phyloP scores from a whole-genome alignment of 306 rosid species.

The Rosa chinensis region DNA sequence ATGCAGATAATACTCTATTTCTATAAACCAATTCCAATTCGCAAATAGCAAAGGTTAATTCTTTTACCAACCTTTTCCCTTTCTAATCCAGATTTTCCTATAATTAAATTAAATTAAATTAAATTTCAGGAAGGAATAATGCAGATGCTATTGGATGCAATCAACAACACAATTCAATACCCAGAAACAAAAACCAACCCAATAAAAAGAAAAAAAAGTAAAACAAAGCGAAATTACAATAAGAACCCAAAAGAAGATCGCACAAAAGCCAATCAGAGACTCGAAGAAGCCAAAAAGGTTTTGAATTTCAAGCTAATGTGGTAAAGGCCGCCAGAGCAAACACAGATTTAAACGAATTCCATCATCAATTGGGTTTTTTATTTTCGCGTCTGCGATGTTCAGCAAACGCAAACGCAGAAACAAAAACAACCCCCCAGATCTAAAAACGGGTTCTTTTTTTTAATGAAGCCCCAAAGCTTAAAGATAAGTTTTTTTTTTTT shows the following conservation, averaged over 20 bases:
- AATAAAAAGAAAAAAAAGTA: background rate
- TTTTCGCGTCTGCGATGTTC: background rate
- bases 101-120: background rate
- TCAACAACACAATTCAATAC: background rate
- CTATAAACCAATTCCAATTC: background rate
- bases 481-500: too few species aligned
- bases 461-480: background rate
- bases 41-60: background rate
- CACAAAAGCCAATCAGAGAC: background rate
- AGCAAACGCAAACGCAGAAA: background rate
- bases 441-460: background rate
- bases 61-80: background rate
- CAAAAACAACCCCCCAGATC: background rate
- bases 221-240: background rate
- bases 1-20: background rate
- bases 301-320: background rate
- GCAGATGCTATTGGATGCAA: background rate
- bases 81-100: background rate
- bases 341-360: too few species aligned
- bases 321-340: background rate
- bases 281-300: background rate
- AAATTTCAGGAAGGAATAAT: background rate
- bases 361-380: background rate
- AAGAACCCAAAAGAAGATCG: background rate
- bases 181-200: background rate